Evolutionary conservation across 2,329 filamentous ascomycete genomes (phyloP).

Genomic region (Xylaria sp.): DNA sequence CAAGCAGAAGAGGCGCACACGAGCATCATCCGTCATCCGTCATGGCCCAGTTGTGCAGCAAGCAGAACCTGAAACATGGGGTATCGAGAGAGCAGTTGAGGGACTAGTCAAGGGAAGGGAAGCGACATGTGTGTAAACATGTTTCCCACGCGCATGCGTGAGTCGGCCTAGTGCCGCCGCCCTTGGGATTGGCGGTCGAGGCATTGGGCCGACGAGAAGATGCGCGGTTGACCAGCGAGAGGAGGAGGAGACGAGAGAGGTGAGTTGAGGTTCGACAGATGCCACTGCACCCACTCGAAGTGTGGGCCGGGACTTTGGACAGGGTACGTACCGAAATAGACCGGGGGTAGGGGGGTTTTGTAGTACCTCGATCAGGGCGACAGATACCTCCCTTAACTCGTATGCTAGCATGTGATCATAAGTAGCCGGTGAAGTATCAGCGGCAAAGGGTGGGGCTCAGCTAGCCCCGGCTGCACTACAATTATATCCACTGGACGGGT

Average conservation of each 20-base stretch:
- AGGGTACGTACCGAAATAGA: conserved; percentile 3
- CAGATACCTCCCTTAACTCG: too few species aligned
- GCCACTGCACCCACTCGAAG: too few species aligned
- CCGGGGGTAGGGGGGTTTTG: not conserved
- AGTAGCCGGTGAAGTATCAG: too few species aligned
- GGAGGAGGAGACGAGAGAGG: not conserved
- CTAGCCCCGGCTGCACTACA: conserved; percentile 5
- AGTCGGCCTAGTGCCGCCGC: conserved; percentile 18
- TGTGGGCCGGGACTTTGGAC: not conserved
- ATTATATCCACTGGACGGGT: not conserved
- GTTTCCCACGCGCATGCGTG: conserved; percentile 29
- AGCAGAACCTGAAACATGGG: conserved; percentile 44
- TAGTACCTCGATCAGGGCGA: not conserved
- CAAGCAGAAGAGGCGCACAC: too few species aligned
- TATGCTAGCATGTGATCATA: too few species aligned
- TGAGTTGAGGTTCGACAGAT: conserved; percentile 15
- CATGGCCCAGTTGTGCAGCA: conserved; percentile 34
- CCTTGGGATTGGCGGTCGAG: conserved; percentile 15
- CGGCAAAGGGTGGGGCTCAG: conserved; percentile 1
- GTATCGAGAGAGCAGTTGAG: conserved; percentile 27
- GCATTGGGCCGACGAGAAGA: not conserved
- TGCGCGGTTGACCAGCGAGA: not conserved
- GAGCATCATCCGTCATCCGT: conserved; percentile 12
- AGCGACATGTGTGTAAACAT: conserved; percentile 27
- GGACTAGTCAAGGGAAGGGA: conserved; percentile 28